Percentiles rank a stretch among this genome's conserved stretches.
phyloP scores from a whole-genome alignment of 345 rosid species.

The Arabis hirsuta region DNA sequence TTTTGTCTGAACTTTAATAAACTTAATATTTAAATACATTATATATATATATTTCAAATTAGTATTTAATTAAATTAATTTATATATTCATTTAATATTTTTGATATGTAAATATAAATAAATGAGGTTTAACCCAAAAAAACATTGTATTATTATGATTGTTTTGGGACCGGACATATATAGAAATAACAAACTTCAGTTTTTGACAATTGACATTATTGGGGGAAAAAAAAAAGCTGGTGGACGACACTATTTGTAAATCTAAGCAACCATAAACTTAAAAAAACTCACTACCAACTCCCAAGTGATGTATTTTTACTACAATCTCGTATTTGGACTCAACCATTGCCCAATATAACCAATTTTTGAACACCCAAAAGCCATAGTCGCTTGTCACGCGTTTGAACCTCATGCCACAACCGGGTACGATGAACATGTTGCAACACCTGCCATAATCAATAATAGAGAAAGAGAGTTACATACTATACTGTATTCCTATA shows the following conservation, averaged over 20 bases:
- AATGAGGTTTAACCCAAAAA: too few relatives aligned
- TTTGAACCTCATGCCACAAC: constrained; percentile 19
- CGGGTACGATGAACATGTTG: constrained; percentile 41
- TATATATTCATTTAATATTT: too few relatives aligned
- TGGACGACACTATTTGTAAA: background rate
- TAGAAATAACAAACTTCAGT: too few relatives aligned
- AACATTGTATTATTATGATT: too few relatives aligned
- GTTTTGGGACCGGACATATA: too few relatives aligned
- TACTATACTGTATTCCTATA: background rate
- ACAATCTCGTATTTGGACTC: background rate
- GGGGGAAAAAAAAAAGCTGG: background rate
- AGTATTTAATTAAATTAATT: too few relatives aligned
- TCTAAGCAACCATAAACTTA: background rate
- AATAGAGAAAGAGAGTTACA: background rate
- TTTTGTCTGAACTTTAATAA: too few relatives aligned
- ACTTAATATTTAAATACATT: too few relatives aligned
- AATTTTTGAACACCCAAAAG: background rate
- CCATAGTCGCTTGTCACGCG: background rate
- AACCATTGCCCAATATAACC: constrained; percentile 22
- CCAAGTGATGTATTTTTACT: background rate
- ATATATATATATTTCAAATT: too few relatives aligned
- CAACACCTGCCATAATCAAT: constrained; percentile 32
- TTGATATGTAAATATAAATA: too few relatives aligned
- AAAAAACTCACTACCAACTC: background rate
- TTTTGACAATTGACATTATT: background rate